Evolutionary conservation across 169 alveolate species (phyloP), one percentile per base, ranked within the genome.

Genomic region (Pseudocohnilembus persalinus): DNA sequence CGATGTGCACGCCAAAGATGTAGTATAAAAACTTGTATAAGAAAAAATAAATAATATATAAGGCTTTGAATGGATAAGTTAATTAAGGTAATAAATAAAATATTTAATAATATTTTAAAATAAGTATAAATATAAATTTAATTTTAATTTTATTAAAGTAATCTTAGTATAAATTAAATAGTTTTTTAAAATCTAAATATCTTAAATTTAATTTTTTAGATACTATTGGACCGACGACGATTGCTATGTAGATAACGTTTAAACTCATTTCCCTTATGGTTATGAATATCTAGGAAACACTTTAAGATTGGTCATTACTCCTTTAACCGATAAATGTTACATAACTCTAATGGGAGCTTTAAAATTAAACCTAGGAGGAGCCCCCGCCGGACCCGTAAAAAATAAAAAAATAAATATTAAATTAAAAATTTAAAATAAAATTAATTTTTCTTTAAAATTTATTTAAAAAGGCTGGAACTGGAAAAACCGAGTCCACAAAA

Each of bases 1-100:
- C 74, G 99, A 98, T 93, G 99, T 98, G 83, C 99, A 98, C 90
- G 98, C 98, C 31, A 96, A 94, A 91, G 99, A 97, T 89, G 98
- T 97, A 16, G 98, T 97, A 64, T 96, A 94, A 81, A 95, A 89
- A 32, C 89, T 98, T 20, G 81, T 81, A 32, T 80, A 87, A 68
- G 90, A 89, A 82, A 90, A 91, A 74, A 93, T 96, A 0, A 86
- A 76, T 73, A 92, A 86, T 85, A 89, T 89, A 35, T 90, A 91
- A 77, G 97, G 96, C 28, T 96, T 96, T 88, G 98, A 95, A 80
- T 96, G 98, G 98, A 95, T 98, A 82, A 89, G 97, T 75, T 97
- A 98, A 88, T 93, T 98, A 84, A n/a, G n/a, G n/a, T n/a, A n/a
- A n/a, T n/a, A n/a, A n/a, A n/a, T n/a, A n/a, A n/a, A n/a, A n/a